A percentile compares a stretch with the other conserved stretches of the same genome.
Evolutionary conservation across 2,329 filamentous ascomycete genomes (phyloP).

Genomic region (Ophiobolus disseminans): DNA sequence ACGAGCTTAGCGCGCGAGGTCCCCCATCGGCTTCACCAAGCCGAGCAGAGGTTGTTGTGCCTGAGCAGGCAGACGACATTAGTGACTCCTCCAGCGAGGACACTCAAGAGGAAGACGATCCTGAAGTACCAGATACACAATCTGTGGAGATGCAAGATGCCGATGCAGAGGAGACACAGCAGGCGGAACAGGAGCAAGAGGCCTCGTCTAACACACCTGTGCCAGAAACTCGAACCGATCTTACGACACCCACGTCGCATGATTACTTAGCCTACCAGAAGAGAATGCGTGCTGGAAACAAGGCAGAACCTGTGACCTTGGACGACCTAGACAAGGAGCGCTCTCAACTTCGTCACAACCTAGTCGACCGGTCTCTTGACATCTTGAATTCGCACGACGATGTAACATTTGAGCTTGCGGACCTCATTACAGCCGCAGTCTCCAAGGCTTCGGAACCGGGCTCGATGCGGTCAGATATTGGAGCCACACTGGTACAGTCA

Average conservation of each 20-base stretch:
- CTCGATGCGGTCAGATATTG: slow-evolving; percentile 74
- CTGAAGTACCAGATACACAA: slow-evolving; percentile 40
- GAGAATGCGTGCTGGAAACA: slow-evolving; percentile 41
- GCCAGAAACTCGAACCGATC: slow-evolving; percentile 23
- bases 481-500: slow-evolving; percentile 81
- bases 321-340: slow-evolving; percentile 83
- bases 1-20: slow-evolving; percentile 43
- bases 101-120: slow-evolving; percentile 32
- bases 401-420: slow-evolving; percentile 88
- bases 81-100: slow-evolving; percentile 37
- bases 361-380: slow-evolving; percentile 90
- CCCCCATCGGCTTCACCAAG: slow-evolving; percentile 40
- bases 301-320: slow-evolving; percentile 62
- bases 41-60: slow-evolving; percentile 43
- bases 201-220: slow-evolving; percentile 23
- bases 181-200: too few relatives aligned
- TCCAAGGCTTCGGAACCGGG: slow-evolving; percentile 66
- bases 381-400: slow-evolving; percentile 87
- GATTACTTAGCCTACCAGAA: slow-evolving; percentile 44
- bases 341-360: slow-evolving; percentile 71
- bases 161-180: slow-evolving; percentile 20
- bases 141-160: slow-evolving; percentile 52
- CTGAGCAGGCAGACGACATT: slow-evolving; percentile 36
- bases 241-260: slow-evolving; percentile 19
- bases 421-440: slow-evolving; percentile 79